Evolutionary conservation across 192 early-diverging fungal genomes (phyloP), one percentile per base, ranked within the genome.

Genomic region (Linnemannia exigua): DNA sequence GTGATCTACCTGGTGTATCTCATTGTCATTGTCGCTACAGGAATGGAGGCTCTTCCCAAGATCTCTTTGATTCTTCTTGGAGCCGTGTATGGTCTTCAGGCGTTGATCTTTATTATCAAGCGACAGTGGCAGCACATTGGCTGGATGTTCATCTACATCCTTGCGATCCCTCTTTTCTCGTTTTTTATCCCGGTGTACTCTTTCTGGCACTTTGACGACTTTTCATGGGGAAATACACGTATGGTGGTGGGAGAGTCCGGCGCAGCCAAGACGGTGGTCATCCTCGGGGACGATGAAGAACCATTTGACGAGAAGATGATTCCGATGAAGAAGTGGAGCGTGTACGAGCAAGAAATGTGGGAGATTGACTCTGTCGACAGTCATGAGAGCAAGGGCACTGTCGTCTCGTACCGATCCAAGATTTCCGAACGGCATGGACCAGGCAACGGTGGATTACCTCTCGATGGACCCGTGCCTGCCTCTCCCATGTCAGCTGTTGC

Each of bases 181-280:
- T 96, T 96, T 79, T 95, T 96, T 84, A 93, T 99, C 61, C 98
- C 98, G 1, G 80, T 99, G 52, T 99, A 99, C 81, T 92, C 97
- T 1, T 98, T 99, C 93, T 98, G 97, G 98, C 97, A 99, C 89
- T 97, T 98, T 92, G 98, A 99, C 79, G 98, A 99, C 82, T 99
- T 99, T 84, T 96, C 96, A 5, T 99, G 98, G 98, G 98, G 98
- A 82, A 97, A 98, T 87, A 99, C 98, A 35, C 95, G 95, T 87
- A 92, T 94, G 28, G 95, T 96, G 0, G 91, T 95, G 3, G 95
- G 95, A 51, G 93, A 95, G 46, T 92, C 92, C 41, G 92, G 89
- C 25, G 91, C 90, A 72, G 92, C 89, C 72, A 93, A 94, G 74
- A 87, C 85, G 71, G 79, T 84, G 22, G 90, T 92, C 36, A 92